Evolutionary conservation across 2,329 filamentous ascomycete species (phyloP).

Genomic region (Rutstroemia sydowiana): DNA sequence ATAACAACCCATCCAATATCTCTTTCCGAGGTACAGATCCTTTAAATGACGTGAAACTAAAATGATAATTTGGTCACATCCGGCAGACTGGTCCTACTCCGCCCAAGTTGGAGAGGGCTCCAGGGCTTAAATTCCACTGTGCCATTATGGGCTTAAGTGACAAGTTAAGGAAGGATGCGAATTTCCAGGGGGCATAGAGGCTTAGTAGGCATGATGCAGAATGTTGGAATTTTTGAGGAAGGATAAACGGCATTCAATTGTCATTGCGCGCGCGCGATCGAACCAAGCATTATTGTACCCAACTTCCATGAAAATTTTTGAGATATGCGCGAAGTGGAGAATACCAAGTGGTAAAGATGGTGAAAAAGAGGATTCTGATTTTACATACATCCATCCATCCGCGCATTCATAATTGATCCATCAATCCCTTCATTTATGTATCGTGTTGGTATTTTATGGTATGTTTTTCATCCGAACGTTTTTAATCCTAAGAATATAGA

Average conservation of each 20-base stretch:
- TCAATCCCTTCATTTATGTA: too few species aligned
- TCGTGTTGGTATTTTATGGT: too few species aligned
- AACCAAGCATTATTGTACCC: not conserved
- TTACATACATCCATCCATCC: too few species aligned
- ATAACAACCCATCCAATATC: not conserved
- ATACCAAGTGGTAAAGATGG: not conserved
- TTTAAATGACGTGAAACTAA: conserved; percentile 1
- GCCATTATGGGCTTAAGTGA: conserved; percentile 3
- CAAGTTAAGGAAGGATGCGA: conserved; percentile 4
- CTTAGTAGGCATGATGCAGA: conserved; percentile 1
- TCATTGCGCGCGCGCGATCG: not conserved
- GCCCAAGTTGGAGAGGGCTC: conserved; percentile 7
- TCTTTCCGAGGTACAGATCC: not conserved
- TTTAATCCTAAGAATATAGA: too few species aligned
- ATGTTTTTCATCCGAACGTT: too few species aligned
- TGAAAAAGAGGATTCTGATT: too few species aligned
- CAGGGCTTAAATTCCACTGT: conserved; percentile 6
- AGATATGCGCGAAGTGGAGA: conserved; percentile 3
- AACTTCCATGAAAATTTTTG: not conserved
- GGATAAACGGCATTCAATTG: not conserved
- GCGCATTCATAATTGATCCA: too few species aligned
- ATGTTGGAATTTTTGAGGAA: not conserved
- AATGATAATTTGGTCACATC: not conserved
- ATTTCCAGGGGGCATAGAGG: conserved; percentile 3
- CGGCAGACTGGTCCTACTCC: conserved; percentile 1